Percentiles rank a stretch among this genome's conserved stretches.
Conservation (phyloP, 345 rosid genomes). For the Aegle marmelos region DNA sequence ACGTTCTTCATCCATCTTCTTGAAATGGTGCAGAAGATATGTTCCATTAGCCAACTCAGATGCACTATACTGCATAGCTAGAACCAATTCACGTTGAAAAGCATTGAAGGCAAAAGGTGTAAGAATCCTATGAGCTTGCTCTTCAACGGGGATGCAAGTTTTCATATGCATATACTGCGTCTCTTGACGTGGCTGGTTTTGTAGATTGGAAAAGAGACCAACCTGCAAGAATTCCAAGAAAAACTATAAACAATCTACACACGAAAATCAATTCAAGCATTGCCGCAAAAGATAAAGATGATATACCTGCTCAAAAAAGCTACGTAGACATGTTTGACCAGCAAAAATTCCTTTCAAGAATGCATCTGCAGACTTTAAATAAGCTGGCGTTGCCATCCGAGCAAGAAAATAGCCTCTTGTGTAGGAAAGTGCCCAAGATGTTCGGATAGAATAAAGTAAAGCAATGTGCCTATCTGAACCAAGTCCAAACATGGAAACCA, state of each 20-base stretch:
- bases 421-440: constrained; percentile 35
- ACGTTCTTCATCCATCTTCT: constrained; percentile 31
- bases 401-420: constrained; percentile 37
- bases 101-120: constrained; percentile 34
- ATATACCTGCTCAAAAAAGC: constrained; percentile 40
- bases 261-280: not conserved
- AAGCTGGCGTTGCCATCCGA: constrained; percentile 28
- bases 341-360: constrained; percentile 28
- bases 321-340: constrained; percentile 28
- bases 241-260: not conserved
- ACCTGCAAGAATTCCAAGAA: constrained; percentile 19
- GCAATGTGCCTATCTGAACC: constrained; percentile 39
- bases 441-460: constrained; percentile 31
- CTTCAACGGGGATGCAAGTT: constrained; percentile 33
- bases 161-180: constrained; percentile 23
- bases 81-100: constrained; percentile 28
- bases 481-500: constrained; percentile 44
- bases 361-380: constrained; percentile 30
- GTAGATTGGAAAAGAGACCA: constrained; percentile 22
- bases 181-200: constrained; percentile 23
- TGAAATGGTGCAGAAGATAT: constrained; percentile 33
- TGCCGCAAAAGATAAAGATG: not conserved
- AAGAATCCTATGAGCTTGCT: constrained; percentile 26
- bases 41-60: constrained; percentile 36
- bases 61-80: constrained; percentile 30